phyloP scores from a whole-genome alignment of 805 yeast genomes.

The Metschnikowia picachoensis region DNA sequence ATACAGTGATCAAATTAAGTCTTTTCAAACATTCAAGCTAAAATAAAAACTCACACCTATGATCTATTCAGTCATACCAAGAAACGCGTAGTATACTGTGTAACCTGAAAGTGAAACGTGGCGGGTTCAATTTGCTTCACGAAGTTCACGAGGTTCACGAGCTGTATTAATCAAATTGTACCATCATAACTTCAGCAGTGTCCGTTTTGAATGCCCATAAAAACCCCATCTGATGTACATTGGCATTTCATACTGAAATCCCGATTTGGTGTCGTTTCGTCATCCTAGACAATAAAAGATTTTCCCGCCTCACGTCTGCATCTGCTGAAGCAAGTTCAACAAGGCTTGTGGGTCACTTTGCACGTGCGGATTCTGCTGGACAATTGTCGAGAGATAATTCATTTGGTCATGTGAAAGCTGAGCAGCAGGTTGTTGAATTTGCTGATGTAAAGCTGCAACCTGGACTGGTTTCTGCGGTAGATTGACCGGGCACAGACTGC shows the following conservation, averaged over 20 bases:
- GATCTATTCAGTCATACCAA: too few relatives aligned
- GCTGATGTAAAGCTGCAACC: neutral
- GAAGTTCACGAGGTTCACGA: too few relatives aligned
- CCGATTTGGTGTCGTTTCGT: neutral
- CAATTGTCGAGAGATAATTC: constrained; percentile 13
- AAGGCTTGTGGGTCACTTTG: constrained; percentile 18
- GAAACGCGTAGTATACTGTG: too few relatives aligned
- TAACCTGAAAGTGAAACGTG: too few relatives aligned
- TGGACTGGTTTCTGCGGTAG: constrained; percentile 5
- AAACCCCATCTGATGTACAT: too few relatives aligned
- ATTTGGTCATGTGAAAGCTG: constrained; percentile 16
- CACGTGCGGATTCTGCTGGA: constrained; percentile 18
- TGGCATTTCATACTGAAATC: neutral
- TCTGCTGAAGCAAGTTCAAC: constrained; percentile 14
- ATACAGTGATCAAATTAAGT: too few relatives aligned
- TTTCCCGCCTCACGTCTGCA: constrained; percentile 5
- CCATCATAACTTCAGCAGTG: too few relatives aligned
- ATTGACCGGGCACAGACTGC: neutral
- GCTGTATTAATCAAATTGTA: too few relatives aligned
- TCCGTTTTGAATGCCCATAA: too few relatives aligned
- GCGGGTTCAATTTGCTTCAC: too few relatives aligned
- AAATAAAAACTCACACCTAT: too few relatives aligned
- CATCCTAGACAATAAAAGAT: neutral
- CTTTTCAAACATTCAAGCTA: too few relatives aligned
- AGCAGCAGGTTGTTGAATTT: neutral